Evolutionary conservation across 2,329 filamentous ascomycete genomes (phyloP), one percentile per base, ranked within the genome.

Genomic region (Pseudonectria buxi): DNA sequence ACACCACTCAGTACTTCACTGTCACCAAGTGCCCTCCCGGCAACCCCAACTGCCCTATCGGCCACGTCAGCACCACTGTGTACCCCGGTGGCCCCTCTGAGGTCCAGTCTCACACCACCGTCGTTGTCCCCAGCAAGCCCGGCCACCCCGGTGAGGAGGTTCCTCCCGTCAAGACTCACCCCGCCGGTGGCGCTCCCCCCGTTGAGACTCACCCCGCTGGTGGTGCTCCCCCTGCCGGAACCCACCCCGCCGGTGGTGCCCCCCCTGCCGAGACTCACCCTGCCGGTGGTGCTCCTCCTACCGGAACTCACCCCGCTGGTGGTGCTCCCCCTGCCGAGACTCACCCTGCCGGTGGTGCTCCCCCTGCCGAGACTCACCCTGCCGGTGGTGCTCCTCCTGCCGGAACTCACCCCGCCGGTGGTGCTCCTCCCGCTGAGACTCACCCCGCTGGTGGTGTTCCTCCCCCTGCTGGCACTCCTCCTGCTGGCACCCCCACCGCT

Each of bases 1-100:
- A 22, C 47, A 53, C 47, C 31, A 62, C 58, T 26, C 53, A 53
- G 46, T 55, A 48, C 24, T 57, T 53, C 47, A 59, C 57, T 30
- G 46, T 62, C 36, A 56, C 54, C 12, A 38, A 52, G 36, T 62
- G 59, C 36, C 40, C 53, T 28, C 48, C 55, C 24, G 46, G 39
- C 12, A 48, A 51, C 9, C 43, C 53, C 24, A 43, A 55, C 51
- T 62, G 59, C 53, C 53, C 53, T 25, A 43, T 51, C 31, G 57
- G 57, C 35, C 45, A 43, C 18, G 45, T 55, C 28, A 59, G 52
- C 37, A 61, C 53, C 30, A 44, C 41, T 14, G 41, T 53, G 34
- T 50, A 49, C 38, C 43, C 46, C 24, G 47, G 43, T 48, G 46
- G 53, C 31, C 61, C 60, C 28, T 61, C 56, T 11, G 46, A 58